A percentile compares a stretch with the other conserved stretches of the same genome.
Evolutionary conservation across 352 stramenopile genomes (phyloP).

Genomic region (Blastocystis sp.): DNA sequence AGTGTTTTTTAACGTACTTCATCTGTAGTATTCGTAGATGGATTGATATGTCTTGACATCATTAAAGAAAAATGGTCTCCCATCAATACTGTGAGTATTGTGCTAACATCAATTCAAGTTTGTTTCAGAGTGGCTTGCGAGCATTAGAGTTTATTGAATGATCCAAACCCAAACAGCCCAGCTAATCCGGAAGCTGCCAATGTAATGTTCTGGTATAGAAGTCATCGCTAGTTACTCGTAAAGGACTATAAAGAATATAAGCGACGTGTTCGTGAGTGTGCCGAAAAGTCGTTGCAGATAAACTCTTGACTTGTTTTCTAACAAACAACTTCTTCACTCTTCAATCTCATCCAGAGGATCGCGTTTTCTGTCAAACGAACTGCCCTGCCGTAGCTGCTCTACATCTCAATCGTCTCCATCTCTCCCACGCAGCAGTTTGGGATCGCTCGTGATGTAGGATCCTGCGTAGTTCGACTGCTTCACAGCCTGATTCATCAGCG

Average conservation of each 20-base stretch:
- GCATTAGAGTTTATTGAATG: slow-evolving; percentile 41
- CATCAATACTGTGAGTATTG: slow-evolving; percentile 59
- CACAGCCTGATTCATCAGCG: background rate
- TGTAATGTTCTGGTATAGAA: background rate
- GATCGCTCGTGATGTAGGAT: slow-evolving; percentile 48
- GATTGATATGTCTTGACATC: slow-evolving; percentile 60
- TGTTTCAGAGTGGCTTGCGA: background rate
- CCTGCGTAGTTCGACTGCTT: background rate
- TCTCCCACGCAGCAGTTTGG: slow-evolving; percentile 25
- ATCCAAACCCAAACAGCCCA: slow-evolving; percentile 57
- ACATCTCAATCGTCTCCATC: background rate
- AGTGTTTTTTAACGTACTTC: background rate
- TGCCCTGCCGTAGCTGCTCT: slow-evolving; percentile 25
- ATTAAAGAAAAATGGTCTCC: slow-evolving; percentile 60
- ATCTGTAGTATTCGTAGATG: slow-evolving; percentile 50
- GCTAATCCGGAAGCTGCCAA: slow-evolving; percentile 30
- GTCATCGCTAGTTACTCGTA: slow-evolving; percentile 2
- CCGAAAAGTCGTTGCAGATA: slow-evolving; percentile 47
- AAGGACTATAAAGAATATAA: slow-evolving; percentile 42
- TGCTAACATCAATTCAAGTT: slow-evolving; percentile 57
- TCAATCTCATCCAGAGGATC: slow-evolving; percentile 31
- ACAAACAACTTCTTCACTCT: background rate
- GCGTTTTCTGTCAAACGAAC: background rate
- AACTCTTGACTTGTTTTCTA: slow-evolving; percentile 21
- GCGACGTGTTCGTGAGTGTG: slow-evolving; percentile 15